Base-by-base conservation (phyloP, 2,329 filamentous ascomycete genomes). In the Dryadomyces quercus-mongolicae region DNA sequence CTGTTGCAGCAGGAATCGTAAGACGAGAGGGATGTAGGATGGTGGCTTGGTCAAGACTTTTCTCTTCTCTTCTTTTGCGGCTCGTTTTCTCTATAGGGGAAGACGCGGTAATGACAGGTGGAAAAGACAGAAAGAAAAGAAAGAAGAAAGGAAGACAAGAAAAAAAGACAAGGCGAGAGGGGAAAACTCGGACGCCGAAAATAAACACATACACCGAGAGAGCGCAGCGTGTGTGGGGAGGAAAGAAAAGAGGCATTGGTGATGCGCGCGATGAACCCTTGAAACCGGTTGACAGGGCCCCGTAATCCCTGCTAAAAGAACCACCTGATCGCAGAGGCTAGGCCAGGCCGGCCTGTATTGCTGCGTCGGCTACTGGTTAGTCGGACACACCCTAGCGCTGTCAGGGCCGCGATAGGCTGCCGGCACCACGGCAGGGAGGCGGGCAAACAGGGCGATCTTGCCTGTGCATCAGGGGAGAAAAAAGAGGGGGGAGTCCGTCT, bases 321-420 rank as follows among this genome's bases (percentile, higher is more conserved):
- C 21, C 49, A 51, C 49, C 49, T 51, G 48, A 50, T 42, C 36
- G 36, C 18, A 13, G 48, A 21, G 38, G 6, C 13, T 31, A 18
- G 34, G 31, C 47, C 18, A 38, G 20, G 18, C 47, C 31, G 25
- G 15, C 34, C 15, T 13, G 6, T 34, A 20, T 18, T 38, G 43
- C 40, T 34, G 42, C 21, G 40, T 31, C 20, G 21, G 21, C 38
- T 18, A 18, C 13, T 22, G 13, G 48, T 34, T n/a, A 13, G 25
- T 43, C 50, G 50, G 50, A 25, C 50, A 40, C 50, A 44, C 40
- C 51, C 51, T 52, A 53, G 51, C 31, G 34, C 31, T 48, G 51
- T 18, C 31, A 53, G 31, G n/a, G 22, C 51, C 50, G 50, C 43
- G 22, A 21, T 13, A 34, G 12, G 40, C 8, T 21, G 18, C 16